These are phyloP conservation scores for Cucumis melo DNA, from an alignment of 306 rosid genomes.

Conservation along the genomic window DNA sequence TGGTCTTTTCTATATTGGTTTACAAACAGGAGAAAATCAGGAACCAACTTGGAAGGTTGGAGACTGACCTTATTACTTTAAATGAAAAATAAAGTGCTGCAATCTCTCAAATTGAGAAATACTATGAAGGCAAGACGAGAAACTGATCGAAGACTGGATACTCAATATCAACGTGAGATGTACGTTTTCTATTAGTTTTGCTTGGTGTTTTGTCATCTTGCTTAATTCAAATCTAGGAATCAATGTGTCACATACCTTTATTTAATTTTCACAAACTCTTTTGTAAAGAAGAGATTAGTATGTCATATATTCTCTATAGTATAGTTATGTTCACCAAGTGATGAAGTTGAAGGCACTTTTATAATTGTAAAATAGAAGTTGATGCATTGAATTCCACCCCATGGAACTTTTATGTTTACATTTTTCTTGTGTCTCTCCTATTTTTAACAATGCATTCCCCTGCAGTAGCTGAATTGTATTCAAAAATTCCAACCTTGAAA, in stretches of 20 bases:
- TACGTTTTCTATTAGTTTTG: slow-evolving; percentile 21
- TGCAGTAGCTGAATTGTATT: not conserved
- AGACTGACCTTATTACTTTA: slow-evolving; percentile 40
- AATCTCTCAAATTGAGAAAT: slow-evolving; percentile 44
- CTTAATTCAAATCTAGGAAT: not conserved
- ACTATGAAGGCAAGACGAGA: slow-evolving; percentile 70
- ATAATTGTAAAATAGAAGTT: not conserved
- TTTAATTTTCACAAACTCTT: not conserved
- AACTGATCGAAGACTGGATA: slow-evolving; percentile 58
- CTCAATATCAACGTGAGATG: slow-evolving; percentile 74
- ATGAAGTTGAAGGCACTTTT: not conserved
- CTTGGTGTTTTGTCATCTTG: not conserved
- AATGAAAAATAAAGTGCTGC: slow-evolving; percentile 39
- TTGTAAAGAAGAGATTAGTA: not conserved
- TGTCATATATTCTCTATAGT: not conserved
- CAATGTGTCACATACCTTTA: not conserved
- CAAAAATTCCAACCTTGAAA: not conserved
- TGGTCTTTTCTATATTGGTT: not conserved
- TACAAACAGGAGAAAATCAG: slow-evolving; percentile 78
- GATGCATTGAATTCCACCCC: not conserved
- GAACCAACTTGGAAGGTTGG: slow-evolving; percentile 46
- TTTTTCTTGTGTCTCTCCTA: not conserved
- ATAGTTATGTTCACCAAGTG: not conserved
- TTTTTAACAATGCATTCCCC: no score
- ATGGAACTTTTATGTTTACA: not conserved